Conservation (phyloP, 179 eudicot genomes). For the Sideroxylon spinosum region DNA sequence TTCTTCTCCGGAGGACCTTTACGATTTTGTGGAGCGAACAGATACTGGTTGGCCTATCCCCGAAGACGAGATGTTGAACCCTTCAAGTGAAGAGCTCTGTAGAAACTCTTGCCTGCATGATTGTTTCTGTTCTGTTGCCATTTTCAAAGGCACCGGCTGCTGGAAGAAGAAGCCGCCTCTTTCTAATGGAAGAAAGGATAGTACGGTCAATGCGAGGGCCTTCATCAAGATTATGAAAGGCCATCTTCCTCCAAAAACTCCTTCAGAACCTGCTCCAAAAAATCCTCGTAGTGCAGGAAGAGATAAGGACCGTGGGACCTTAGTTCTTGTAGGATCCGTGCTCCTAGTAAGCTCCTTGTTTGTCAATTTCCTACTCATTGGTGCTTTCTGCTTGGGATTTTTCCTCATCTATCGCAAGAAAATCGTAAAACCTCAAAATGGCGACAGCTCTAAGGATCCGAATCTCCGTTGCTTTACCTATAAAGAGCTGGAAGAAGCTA, state of each 20-base stretch:
- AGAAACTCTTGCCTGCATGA: too few species aligned
- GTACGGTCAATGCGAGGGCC: not conserved
- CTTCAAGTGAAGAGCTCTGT: too few species aligned
- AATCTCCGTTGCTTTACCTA: not conserved
- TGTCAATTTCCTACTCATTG: too few species aligned
- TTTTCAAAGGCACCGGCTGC: conserved; percentile 14
- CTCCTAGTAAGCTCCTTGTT: too few species aligned
- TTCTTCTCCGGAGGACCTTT: conserved; percentile 4
- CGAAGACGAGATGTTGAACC: conserved; percentile 18
- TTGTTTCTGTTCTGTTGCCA: too few species aligned
- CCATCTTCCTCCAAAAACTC: too few species aligned
- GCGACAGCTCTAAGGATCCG: not conserved
- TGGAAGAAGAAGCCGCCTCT: conserved; percentile 29
- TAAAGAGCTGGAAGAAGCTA: not conserved
- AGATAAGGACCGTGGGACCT: not conserved
- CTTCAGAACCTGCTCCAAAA: not conserved
- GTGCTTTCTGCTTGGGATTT: not conserved
- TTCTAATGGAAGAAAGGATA: conserved; percentile 6
- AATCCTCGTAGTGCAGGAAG: not conserved
- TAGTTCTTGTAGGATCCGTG: too few species aligned
- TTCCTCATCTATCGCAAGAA: not conserved
- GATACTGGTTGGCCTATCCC: conserved; percentile 24
- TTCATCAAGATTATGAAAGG: not conserved
- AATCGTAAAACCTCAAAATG: not conserved
- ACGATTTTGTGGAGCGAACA: conserved; percentile 12